Evolutionary conservation across 331 rosid species (phyloP).

Genomic region (Quercus lobata): DNA sequence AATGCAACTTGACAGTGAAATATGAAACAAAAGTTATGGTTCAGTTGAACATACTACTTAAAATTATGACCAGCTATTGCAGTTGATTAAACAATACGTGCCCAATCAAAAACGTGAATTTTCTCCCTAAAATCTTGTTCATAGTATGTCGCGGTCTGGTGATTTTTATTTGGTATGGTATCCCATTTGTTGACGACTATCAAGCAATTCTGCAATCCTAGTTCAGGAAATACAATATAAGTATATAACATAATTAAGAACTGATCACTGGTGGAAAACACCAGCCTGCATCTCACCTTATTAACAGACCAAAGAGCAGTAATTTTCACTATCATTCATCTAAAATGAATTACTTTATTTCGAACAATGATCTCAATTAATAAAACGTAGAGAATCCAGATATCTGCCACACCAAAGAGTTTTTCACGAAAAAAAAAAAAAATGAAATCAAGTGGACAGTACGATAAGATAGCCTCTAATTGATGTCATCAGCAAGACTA

Average conservation of each 20-base stretch:
- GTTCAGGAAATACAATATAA: constrained; percentile 12
- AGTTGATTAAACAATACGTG: constrained; percentile 87
- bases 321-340: neutral
- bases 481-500: no score
- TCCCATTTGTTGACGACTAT: constrained; percentile 98
- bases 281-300: neutral
- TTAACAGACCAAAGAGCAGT: neutral
- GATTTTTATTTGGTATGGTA: constrained; percentile 89
- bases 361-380: neutral
- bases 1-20: constrained; percentile 8
- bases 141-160: constrained; percentile 78
- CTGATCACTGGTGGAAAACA: neutral
- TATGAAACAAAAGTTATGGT: neutral
- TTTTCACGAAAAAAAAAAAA: neutral
- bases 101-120: constrained; percentile 82
- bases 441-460: neutral
- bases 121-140: constrained; percentile 94
- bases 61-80: constrained; percentile 84
- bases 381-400: neutral
- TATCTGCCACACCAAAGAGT: neutral
- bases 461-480: no score
- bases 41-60: constrained; percentile 60
- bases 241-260: neutral
- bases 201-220: constrained; percentile 91
- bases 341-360: neutral